phyloP scores from a whole-genome alignment of 495 filamentous ascomycete genomes.

The Lophiotrema nucula region DNA sequence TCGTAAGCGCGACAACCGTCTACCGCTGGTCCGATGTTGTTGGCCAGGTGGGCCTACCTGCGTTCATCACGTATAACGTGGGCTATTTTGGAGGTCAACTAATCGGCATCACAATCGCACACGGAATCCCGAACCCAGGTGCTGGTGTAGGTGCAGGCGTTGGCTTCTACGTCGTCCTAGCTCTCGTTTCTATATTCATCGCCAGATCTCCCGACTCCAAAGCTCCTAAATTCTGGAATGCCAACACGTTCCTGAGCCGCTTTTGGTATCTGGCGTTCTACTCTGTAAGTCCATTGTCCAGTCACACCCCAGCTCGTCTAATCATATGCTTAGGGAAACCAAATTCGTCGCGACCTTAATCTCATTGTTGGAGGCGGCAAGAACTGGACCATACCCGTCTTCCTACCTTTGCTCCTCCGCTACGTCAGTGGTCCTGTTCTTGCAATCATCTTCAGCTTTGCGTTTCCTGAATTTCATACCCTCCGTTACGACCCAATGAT shows the following conservation, averaged over 20 bases:
- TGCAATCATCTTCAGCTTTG: constrained; percentile 46
- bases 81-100: constrained; percentile 44
- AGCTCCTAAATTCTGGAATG: constrained; percentile 40
- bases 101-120: constrained; percentile 40
- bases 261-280: constrained; percentile 24
- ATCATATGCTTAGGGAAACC: constrained; percentile 5
- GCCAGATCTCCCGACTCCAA: constrained; percentile 30
- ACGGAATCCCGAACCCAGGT: constrained; percentile 33
- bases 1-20: constrained; percentile 11
- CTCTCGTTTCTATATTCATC: constrained; percentile 15
- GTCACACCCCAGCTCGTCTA: background rate
- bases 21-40: constrained; percentile 36
- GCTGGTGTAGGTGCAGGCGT: constrained; percentile 38
- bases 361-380: constrained; percentile 27
- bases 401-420: constrained; percentile 41
- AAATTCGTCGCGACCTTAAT: constrained; percentile 25
- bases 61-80: constrained; percentile 37
- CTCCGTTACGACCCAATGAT: constrained; percentile 44
- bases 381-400: constrained; percentile 45
- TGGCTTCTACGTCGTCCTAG: constrained; percentile 25
- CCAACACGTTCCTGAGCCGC: constrained; percentile 27
- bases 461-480: constrained; percentile 44
- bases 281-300: constrained; percentile 2
- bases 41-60: constrained; percentile 36
- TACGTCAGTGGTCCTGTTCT: constrained; percentile 45